These are phyloP conservation scores for Aotearoamyces nothofagi DNA, from an alignment of 2,329 filamentous ascomycete species.

Conservation along the genomic window DNA sequence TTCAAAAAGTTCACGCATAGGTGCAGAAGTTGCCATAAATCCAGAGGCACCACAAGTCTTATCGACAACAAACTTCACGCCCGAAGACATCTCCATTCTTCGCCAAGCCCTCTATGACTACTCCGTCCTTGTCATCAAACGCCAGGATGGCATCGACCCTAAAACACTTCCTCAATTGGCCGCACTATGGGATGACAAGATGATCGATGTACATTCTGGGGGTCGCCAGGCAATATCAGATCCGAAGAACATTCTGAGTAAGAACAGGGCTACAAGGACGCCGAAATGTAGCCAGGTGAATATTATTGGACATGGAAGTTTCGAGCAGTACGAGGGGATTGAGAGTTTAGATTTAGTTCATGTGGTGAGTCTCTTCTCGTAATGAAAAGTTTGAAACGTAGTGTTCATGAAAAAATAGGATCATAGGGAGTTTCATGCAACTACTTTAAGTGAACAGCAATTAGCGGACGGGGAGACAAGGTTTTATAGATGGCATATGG, in stretches of 20 bases:
- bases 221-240: constrained; percentile 3
- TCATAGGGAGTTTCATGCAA: constrained; percentile 5
- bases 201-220: constrained; percentile 4
- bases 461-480: constrained; percentile 11
- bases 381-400: background rate
- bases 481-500: constrained; percentile 18
- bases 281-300: constrained; percentile 1
- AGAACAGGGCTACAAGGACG: constrained; percentile 3
- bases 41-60: background rate
- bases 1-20: background rate
- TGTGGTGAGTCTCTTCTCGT: background rate
- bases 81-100: constrained; percentile 2
- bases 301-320: constrained; percentile 6
- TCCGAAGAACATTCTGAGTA: constrained; percentile 5
- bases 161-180: constrained; percentile 3
- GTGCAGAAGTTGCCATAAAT: constrained; percentile 2
- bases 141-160: constrained; percentile 7
- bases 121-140: constrained; percentile 5
- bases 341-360: constrained; percentile 1
- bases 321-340: constrained; percentile 5
- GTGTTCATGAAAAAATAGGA: constrained; percentile 1
- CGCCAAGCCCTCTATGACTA: constrained; percentile 7
- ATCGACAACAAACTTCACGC: background rate
- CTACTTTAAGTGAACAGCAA: constrained; percentile 5
- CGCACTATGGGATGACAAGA: constrained; percentile 4